Evolutionary conservation across 1,284 basidiomycete genomes (phyloP).

Genomic region (Ustilago sp.): DNA sequence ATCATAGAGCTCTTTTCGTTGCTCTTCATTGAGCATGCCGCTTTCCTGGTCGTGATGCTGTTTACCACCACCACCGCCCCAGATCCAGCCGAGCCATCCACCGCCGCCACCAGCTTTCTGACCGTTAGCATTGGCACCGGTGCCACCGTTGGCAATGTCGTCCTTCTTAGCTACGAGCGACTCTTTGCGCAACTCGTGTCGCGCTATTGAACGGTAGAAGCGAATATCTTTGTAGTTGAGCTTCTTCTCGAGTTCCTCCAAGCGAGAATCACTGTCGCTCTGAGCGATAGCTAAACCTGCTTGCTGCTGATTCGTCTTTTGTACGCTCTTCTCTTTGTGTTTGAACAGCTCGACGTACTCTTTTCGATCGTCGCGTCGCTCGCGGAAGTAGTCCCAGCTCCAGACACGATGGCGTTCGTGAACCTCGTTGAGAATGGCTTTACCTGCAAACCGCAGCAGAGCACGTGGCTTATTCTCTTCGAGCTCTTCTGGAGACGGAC

Average conservation of each 20-base stretch:
- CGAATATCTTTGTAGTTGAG: conserved; percentile 94
- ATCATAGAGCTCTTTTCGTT: conserved; percentile 91
- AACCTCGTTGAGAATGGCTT: conserved; percentile 85
- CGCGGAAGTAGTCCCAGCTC: conserved; percentile 91
- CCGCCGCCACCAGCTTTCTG: conserved; percentile 48
- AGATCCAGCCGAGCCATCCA: conserved; percentile 68
- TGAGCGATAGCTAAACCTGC: conserved; percentile 49
- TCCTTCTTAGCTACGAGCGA: conserved; percentile 66
- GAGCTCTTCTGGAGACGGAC: conserved; percentile 77
- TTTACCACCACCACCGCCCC: conserved; percentile 54
- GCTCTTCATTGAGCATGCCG: conserved; percentile 86
- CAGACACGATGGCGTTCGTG: conserved; percentile 86
- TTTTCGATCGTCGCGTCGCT: conserved; percentile 86
- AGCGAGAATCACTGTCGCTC: conserved; percentile 66
- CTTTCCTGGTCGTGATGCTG: conserved; percentile 42
- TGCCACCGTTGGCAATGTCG: conserved; percentile 62
- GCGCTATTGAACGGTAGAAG: conserved; percentile 95
- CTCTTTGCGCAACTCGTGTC: conserved; percentile 89
- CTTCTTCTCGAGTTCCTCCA: conserved; percentile 82
- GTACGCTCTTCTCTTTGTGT: conserved; percentile 73
- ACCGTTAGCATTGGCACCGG: conserved; percentile 72
- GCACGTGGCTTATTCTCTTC: conserved; percentile 78
- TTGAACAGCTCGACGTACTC: conserved; percentile 89
- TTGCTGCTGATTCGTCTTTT: conserved; percentile 59
- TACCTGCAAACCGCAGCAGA: conserved; percentile 82